These are phyloP conservation scores for Citrus unshiu DNA, from an alignment of 345 rosid species.

Conservation along the genomic window DNA sequence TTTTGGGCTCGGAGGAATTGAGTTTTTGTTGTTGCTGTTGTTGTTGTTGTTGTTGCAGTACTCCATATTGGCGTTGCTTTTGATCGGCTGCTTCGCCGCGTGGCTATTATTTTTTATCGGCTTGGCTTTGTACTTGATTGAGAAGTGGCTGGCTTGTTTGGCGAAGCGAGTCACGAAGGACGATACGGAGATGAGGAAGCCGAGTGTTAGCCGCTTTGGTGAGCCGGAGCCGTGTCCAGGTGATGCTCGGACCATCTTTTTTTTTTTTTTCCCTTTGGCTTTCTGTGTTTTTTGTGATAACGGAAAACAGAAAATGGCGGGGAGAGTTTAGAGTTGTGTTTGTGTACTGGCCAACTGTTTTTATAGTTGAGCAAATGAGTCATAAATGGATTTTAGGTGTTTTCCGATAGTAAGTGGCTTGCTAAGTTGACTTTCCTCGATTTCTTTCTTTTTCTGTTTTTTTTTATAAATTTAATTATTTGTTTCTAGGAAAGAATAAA, in stretches of 20 bases:
- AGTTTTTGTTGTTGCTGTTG: not conserved
- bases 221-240: slow-evolving; percentile 7
- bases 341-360: not conserved
- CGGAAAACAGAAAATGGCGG: not conserved
- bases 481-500: not conserved
- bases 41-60: not conserved
- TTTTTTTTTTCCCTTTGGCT: not conserved
- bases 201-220: slow-evolving; percentile 31
- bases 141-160: slow-evolving; percentile 46
- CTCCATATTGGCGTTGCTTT: not conserved
- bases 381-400: slow-evolving; percentile 3
- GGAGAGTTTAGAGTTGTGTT: not conserved
- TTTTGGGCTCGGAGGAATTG: slow-evolving; percentile 8
- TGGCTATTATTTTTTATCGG: not conserved
- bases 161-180: slow-evolving; percentile 15
- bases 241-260: slow-evolving; percentile 19
- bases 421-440: not conserved
- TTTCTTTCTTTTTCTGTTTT: no score
- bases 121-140: slow-evolving; percentile 13
- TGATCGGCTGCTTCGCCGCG: not conserved
- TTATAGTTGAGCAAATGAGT: slow-evolving; percentile 1
- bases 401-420: slow-evolving; percentile 19
- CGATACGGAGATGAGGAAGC: slow-evolving; percentile 10
- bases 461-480: not conserved
- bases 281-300: not conserved